Percentiles rank a stretch among this genome's conserved stretches.
Evolutionary conservation across 2,329 filamentous ascomycete species (phyloP).

Genomic region (Dothideomycetidae sp.): DNA sequence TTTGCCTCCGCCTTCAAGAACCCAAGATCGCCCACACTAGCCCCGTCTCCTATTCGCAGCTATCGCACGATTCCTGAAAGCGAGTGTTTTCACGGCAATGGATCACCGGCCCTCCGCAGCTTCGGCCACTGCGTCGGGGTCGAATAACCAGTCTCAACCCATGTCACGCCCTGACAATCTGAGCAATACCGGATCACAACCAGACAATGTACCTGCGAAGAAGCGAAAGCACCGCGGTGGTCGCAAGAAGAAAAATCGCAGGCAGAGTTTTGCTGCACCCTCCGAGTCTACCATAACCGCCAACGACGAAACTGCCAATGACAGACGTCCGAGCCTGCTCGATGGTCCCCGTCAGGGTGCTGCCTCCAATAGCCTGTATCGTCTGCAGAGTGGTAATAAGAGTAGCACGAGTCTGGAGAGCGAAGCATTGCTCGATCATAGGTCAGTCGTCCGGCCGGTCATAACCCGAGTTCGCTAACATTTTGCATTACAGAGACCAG

Average conservation of each 20-base stretch:
- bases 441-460: too few relatives aligned
- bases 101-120: too few relatives aligned
- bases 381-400: slow-evolving; percentile 39
- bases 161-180: neutral
- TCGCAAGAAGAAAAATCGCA: slow-evolving; percentile 61
- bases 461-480: slow-evolving; percentile 4
- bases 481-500: slow-evolving; percentile 22
- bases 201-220: slow-evolving; percentile 29
- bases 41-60: too few relatives aligned
- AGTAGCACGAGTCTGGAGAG: slow-evolving; percentile 85
- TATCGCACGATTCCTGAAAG: too few relatives aligned
- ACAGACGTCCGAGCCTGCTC: slow-evolving; percentile 25
- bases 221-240: slow-evolving; percentile 64
- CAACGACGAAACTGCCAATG: slow-evolving; percentile 35
- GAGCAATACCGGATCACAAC: neutral
- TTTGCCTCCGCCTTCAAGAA: neutral
- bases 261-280: slow-evolving; percentile 64
- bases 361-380: slow-evolving; percentile 32
- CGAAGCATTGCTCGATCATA: slow-evolving; percentile 74
- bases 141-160: neutral
- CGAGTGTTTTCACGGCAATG: too few relatives aligned
- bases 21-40: too few relatives aligned
- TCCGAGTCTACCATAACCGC: slow-evolving; percentile 41
- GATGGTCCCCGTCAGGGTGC: slow-evolving; percentile 23
- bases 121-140: neutral